Conservation (phyloP, 2,329 filamentous ascomycete species). For the Talaromyces atroroseus region DNA sequence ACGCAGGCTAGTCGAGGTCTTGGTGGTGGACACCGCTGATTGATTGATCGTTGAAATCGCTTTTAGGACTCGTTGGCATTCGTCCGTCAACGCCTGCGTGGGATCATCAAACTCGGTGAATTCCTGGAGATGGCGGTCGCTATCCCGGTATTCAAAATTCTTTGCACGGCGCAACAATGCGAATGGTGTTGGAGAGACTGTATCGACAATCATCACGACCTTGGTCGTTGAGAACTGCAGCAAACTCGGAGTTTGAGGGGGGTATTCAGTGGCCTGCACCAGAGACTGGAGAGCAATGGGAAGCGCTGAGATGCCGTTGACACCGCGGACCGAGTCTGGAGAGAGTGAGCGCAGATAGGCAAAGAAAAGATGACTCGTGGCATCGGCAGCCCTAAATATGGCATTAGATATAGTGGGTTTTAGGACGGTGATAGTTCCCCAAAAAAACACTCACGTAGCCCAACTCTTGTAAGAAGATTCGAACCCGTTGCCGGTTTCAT, state of each 20-base stretch:
- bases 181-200: constrained; percentile 91
- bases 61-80: constrained; percentile 84
- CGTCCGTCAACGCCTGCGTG: constrained; percentile 79
- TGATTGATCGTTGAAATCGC: constrained; percentile 86
- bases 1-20: constrained; percentile 65
- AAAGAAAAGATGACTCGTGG: constrained; percentile 95
- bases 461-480: constrained; percentile 90
- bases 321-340: constrained; percentile 64
- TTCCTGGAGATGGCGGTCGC: constrained; percentile 74
- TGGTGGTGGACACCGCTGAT: constrained; percentile 65
- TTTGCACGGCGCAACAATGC: constrained; percentile 82
- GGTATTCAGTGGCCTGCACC: constrained; percentile 88
- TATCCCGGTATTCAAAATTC: constrained; percentile 91
- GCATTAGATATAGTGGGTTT: constrained; percentile 11
- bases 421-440: too few species aligned
- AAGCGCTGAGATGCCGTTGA: constrained; percentile 75
- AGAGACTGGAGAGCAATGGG: constrained; percentile 88
- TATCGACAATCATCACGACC: constrained; percentile 94
- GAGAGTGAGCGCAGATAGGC: constrained; percentile 87
- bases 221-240: constrained; percentile 77
- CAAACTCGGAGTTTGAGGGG: constrained; percentile 69
- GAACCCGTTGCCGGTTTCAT: constrained; percentile 81
- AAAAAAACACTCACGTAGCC: constrained; percentile 64
- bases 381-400: constrained; percentile 76
- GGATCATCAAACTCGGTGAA: constrained; percentile 90